Conservation (phyloP, 805 yeast genomes). For the Lachancea dasiensis region DNA sequence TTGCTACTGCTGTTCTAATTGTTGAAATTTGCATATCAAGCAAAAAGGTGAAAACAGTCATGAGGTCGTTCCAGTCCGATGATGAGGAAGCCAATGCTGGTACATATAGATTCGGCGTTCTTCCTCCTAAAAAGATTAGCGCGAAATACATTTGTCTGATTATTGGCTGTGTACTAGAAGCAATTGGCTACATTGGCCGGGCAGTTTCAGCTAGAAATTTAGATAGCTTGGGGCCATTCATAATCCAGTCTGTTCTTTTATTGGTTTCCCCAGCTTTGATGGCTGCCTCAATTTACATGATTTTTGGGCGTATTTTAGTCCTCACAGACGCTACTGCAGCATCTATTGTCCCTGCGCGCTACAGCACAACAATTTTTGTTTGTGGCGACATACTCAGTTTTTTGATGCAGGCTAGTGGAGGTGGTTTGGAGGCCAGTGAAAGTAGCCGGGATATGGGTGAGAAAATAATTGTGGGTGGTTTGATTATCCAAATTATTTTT, state of each 20-base stretch:
- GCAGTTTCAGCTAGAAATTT: conserved; percentile 9
- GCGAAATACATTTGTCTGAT: too few relatives aligned
- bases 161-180: conserved; percentile 11
- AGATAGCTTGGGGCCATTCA: conserved; percentile 12
- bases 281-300: conserved; percentile 29
- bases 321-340: conserved; percentile 7
- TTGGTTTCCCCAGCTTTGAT: conserved; percentile 27
- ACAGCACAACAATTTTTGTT: conserved; percentile 23
- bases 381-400: conserved; percentile 26
- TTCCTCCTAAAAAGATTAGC: too few relatives aligned
- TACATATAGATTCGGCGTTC: too few relatives aligned
- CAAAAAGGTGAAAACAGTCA: too few relatives aligned
- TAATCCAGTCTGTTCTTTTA: conserved; percentile 20
- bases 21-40: too few relatives aligned
- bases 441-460: conserved; percentile 11
- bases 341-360: conserved; percentile 10
- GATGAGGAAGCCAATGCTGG: too few relatives aligned
- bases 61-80: too few relatives aligned
- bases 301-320: conserved; percentile 19
- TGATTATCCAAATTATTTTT: conserved; percentile 24
- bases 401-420: conserved; percentile 27
- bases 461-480: conserved; percentile 23
- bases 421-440: conserved; percentile 18
- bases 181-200: conserved; percentile 22
- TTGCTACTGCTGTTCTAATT: too few relatives aligned